These are phyloP conservation scores for Aquilaria sinensis DNA, from an alignment of 345 rosid genomes.

Conservation along the genomic window DNA sequence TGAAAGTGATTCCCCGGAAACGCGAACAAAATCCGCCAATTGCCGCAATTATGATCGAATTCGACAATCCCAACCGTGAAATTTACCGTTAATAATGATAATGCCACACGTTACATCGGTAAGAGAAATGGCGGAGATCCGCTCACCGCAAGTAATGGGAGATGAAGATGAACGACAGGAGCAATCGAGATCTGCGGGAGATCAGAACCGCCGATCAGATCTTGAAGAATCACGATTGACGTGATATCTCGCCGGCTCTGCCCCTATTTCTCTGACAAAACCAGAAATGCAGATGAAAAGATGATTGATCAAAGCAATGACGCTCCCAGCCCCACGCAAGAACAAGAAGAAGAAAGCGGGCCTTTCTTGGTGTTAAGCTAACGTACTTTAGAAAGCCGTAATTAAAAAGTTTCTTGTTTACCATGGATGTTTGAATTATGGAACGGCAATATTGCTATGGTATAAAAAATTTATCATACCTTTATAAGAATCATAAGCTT, in stretches of 20 bases:
- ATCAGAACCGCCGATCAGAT: slow-evolving; percentile 18
- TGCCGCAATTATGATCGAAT: slow-evolving; percentile 1
- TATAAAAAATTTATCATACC: too few species aligned
- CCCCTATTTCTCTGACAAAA: too few species aligned
- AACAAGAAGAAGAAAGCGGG: slow-evolving; percentile 20
- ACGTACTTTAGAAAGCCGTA: too few species aligned
- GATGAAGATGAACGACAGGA: not conserved
- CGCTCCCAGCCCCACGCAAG: slow-evolving; percentile 1
- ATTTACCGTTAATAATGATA: slow-evolving; percentile 4
- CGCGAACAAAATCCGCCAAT: slow-evolving; percentile 12
- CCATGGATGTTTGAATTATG: too few species aligned
- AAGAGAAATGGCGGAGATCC: not conserved
- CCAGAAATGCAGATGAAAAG: too few species aligned
- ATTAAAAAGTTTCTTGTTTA: too few species aligned
- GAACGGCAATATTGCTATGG: too few species aligned
- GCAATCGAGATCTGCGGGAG: slow-evolving; percentile 27
- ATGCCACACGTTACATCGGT: not conserved
- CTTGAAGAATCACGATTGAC: slow-evolving; percentile 18
- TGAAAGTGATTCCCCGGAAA: slow-evolving; percentile 23
- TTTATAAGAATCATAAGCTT: too few species aligned
- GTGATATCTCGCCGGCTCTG: slow-evolving; percentile 14
- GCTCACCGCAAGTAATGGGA: not conserved
- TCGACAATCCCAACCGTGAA: slow-evolving; percentile 6
- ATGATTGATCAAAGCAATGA: too few species aligned
- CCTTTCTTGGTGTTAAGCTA: slow-evolving; percentile 1